Conservation (phyloP, 257 asterid genomes). For the Nicotiana benthamiana region DNA sequence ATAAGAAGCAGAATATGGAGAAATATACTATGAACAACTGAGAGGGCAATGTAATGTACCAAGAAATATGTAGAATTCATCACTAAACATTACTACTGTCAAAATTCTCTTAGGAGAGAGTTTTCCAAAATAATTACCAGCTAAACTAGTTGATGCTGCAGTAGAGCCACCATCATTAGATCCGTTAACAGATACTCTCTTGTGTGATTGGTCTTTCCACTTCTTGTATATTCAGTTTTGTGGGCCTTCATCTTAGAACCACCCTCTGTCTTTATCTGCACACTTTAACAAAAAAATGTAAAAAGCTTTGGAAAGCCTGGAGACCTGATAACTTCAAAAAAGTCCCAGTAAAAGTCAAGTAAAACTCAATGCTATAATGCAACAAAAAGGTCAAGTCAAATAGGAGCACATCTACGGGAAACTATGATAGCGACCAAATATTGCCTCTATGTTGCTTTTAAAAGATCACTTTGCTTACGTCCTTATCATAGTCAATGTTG, state of each 20-base stretch:
- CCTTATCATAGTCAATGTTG: not conserved
- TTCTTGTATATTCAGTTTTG: slow-evolving; percentile 71
- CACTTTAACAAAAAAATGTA: not conserved
- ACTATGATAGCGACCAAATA: not conserved
- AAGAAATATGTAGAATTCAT: not conserved
- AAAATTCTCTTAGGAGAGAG: not conserved
- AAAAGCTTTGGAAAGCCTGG: not conserved
- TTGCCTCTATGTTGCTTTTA: not conserved
- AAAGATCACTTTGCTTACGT: not conserved
- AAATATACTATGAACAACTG: not conserved
- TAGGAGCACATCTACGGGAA: not conserved
- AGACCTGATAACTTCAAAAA: not conserved
- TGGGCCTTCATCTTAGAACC: slow-evolving; percentile 59
- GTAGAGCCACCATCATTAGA: slow-evolving; percentile 27
- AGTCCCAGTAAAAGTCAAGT: not conserved
- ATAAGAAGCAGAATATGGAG: not conserved
- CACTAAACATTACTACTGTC: not conserved
- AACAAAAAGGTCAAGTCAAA: not conserved
- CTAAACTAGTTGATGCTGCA: slow-evolving; percentile 40
- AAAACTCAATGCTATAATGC: not conserved
- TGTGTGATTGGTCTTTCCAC: slow-evolving; percentile 76
- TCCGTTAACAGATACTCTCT: slow-evolving; percentile 48
- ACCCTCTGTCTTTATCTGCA: slow-evolving; percentile 83
- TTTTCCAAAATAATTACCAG: slow-evolving; percentile 36
- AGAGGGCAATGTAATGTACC: not conserved